These are phyloP conservation scores for Russula brevipes DNA, from an alignment of 768 basidiomycete genomes.

Conservation along the genomic window DNA sequence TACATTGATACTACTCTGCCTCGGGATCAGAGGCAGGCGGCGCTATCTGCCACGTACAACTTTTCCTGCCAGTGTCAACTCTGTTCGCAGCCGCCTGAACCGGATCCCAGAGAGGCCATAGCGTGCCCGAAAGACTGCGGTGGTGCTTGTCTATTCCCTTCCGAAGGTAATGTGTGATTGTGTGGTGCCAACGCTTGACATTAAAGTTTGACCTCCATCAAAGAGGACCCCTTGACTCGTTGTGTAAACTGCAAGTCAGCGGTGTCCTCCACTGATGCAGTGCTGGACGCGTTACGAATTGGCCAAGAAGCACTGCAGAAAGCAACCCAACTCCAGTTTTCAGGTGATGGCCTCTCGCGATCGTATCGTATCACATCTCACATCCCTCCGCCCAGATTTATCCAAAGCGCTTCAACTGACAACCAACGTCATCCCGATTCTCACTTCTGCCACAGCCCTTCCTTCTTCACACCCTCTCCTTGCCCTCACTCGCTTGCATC, in stretches of 20 bases:
- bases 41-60: constrained; percentile 67
- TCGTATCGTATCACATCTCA: background rate
- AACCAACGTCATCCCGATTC: constrained; percentile 58
- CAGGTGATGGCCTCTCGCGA: constrained; percentile 38
- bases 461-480: constrained; percentile 75
- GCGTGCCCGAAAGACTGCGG: constrained; percentile 68
- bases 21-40: constrained; percentile 43
- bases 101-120: constrained; percentile 66
- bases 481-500: constrained; percentile 64
- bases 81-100: constrained; percentile 37
- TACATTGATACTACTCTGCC: constrained; percentile 86
- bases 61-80: constrained; percentile 69
- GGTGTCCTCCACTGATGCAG: constrained; percentile 45
- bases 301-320: constrained; percentile 74
- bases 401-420: constrained; percentile 54
- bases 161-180: constrained; percentile 43
- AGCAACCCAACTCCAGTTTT: constrained; percentile 55
- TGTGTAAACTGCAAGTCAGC: constrained; percentile 53
- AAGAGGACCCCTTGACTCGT: constrained; percentile 45
- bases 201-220: background rate
- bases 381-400: background rate
- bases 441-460: constrained; percentile 53
- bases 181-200: background rate
- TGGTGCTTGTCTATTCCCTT: constrained; percentile 54
- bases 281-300: constrained; percentile 60